Evolutionary conservation across 495 filamentous ascomycete species (phyloP), one percentile per base, ranked within the genome.

Genomic region (Penicillium tannophilum): DNA sequence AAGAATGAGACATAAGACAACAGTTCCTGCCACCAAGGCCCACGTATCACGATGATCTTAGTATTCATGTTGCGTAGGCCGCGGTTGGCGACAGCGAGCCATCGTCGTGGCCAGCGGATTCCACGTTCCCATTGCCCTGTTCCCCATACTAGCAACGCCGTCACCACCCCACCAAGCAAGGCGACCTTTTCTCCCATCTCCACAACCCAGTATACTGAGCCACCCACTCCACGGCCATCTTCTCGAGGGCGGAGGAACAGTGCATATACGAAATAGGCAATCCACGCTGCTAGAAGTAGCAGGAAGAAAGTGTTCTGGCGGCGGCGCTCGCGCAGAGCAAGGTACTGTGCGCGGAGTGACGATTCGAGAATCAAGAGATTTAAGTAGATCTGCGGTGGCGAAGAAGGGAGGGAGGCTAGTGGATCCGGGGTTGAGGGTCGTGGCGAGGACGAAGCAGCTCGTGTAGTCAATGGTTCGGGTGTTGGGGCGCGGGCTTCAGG

Each of bases 341-440:
- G 84, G 72, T 96, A 98, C 67, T 99, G 94, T 19, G 89, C 86
- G 44, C 94, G 92, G 24, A 99, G 80, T 14, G 91, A 96, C 49
- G 92, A 91, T 73, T 99, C 94, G 69, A 99, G 88, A 64, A 99
- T 93, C 52, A 99, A 81, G 39, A 99, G 89, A 71, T 99, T 99
- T 63, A 98, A 84, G 77, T 98, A 99, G 66, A 98, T 97, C 76
- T 97, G 95, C n/a, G 91, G 91, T 69, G 90, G 93, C 30, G 93
- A 91, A 59, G 89, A 93, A 11, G 94, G 93, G 30, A 95, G 84
- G 42, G 86, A 84, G 55, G 88, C 87, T 48, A 92, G 80, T 41
- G 93, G 93, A 71, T 97, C 90, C 63, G 73, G 82, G 59, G 72
- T 82, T 73, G 75, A 68, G 56, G 68, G 64, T 52, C 73, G 71